Conservation (phyloP, 2,329 filamentous ascomycete genomes). For the Sclerotinia sclerotiorum region DNA sequence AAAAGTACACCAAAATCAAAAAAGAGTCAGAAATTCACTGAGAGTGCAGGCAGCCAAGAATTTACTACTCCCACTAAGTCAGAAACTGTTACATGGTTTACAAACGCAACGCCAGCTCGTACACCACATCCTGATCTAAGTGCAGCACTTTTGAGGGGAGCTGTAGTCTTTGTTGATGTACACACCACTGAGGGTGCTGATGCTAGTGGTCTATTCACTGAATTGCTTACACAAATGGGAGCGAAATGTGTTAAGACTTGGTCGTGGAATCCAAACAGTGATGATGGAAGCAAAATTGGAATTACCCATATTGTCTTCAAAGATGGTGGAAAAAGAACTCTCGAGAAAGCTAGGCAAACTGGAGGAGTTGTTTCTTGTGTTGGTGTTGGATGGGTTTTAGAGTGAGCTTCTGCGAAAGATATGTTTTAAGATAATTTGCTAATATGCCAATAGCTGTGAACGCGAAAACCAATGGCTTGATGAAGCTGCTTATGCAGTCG, state of each 20-base stretch:
- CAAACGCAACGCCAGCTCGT: slow-evolving; percentile 54
- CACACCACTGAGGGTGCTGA: slow-evolving; percentile 79
- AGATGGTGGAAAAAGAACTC: slow-evolving; percentile 75
- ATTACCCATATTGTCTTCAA: slow-evolving; percentile 92
- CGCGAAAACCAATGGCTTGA: slow-evolving; percentile 75
- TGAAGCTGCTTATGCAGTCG: slow-evolving; percentile 67
- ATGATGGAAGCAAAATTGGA: slow-evolving; percentile 55
- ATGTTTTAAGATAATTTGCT: slow-evolving; percentile 38
- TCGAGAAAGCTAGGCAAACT: slow-evolving; percentile 75
- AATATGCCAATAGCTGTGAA: slow-evolving; percentile 59
- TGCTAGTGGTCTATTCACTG: slow-evolving; percentile 77
- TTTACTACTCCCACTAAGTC: slow-evolving; percentile 45
- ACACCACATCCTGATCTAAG: slow-evolving; percentile 57
- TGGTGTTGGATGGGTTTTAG: slow-evolving; percentile 83
- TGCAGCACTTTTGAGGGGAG: slow-evolving; percentile 61
- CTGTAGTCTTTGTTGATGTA: slow-evolving; percentile 80
- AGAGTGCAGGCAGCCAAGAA: slow-evolving; percentile 28
- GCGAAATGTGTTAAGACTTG: slow-evolving; percentile 75
- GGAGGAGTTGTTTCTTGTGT: slow-evolving; percentile 79
- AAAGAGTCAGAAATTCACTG: slow-evolving; percentile 3
- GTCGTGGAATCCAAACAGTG: slow-evolving; percentile 60
- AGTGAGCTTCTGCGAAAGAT: slow-evolving; percentile 57
- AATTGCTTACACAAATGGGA: slow-evolving; percentile 77
- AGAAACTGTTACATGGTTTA: slow-evolving; percentile 52
- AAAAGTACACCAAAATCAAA: slow-evolving; percentile 41